Evolutionary conservation across 2,329 filamentous ascomycete species (phyloP).

Genomic region (Ophiostoma perfectum): DNA sequence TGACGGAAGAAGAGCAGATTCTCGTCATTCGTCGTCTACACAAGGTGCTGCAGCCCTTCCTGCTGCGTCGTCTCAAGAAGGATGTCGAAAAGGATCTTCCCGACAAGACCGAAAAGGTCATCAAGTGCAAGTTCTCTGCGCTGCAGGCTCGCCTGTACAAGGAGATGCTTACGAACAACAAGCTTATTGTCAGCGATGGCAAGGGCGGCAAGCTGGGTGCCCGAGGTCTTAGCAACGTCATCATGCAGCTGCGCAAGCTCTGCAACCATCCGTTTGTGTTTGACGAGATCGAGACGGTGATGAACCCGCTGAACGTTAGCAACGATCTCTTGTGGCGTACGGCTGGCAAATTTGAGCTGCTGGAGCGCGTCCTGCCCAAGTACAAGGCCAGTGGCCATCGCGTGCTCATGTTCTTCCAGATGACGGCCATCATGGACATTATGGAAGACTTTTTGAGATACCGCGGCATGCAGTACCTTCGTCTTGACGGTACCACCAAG

Average conservation of each 20-base stretch:
- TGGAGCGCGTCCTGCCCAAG: constrained; percentile 89
- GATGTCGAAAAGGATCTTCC: constrained; percentile 98
- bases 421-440: constrained; percentile 99
- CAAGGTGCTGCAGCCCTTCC: constrained; percentile 94
- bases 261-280: constrained; percentile 99
- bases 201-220: constrained; percentile 93
- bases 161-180: constrained; percentile 94
- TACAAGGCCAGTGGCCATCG: constrained; percentile 87
- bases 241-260: constrained; percentile 97
- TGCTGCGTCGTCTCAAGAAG: constrained; percentile 97
- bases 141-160: constrained; percentile 92
- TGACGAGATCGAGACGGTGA: constrained; percentile 94
- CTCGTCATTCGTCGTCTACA: constrained; percentile 96
- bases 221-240: constrained; percentile 97
- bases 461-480: constrained; percentile 76
- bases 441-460: constrained; percentile 97
- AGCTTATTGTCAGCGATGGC: constrained; percentile 86
- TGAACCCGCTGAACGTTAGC: constrained; percentile 80
- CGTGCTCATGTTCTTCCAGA: constrained; percentile 99
- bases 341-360: constrained; percentile 91
- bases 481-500: constrained; percentile 94
- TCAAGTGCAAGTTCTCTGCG: constrained; percentile 98
- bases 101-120: constrained; percentile 97
- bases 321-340: constrained; percentile 96
- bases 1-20: constrained; percentile 98